Percentiles rank a stretch among this genome's conserved stretches.
Conservation (phyloP, 2,329 filamentous ascomycete species). For the Cladobotryum protrusum region DNA sequence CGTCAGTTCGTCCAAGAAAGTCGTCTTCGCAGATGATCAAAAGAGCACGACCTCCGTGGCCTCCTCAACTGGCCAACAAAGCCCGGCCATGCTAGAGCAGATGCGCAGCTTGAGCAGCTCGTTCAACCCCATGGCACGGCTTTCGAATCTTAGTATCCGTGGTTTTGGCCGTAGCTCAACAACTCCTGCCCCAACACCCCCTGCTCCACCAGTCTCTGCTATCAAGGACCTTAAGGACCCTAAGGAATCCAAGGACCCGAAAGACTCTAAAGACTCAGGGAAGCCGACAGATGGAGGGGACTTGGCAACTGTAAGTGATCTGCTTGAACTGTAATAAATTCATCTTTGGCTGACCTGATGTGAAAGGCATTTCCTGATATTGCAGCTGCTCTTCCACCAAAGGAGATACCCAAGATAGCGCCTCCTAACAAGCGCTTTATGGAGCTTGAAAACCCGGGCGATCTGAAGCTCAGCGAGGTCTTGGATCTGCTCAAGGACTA, state of each 20-base stretch:
- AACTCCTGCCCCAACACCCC: slow-evolving; percentile 28
- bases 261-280: slow-evolving; percentile 29
- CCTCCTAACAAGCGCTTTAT: slow-evolving; percentile 69
- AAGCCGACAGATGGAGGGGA: slow-evolving; percentile 46
- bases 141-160: slow-evolving; percentile 67
- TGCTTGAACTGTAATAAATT: not conserved
- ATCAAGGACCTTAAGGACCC: not conserved
- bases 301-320: slow-evolving; percentile 46
- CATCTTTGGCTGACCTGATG: slow-evolving; percentile 6
- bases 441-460: slow-evolving; percentile 62
- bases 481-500: slow-evolving; percentile 68
- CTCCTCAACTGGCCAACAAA: slow-evolving; percentile 17
- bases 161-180: slow-evolving; percentile 60
- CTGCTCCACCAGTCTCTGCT: not conserved
- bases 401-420: slow-evolving; percentile 48
- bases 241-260: not conserved
- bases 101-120: slow-evolving; percentile 75
- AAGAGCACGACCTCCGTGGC: slow-evolving; percentile 15
- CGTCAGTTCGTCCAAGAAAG: slow-evolving; percentile 50
- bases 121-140: slow-evolving; percentile 74
- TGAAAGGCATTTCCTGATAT: slow-evolving; percentile 55
- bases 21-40: slow-evolving; percentile 42
- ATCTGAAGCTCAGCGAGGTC: slow-evolving; percentile 68
- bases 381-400: slow-evolving; percentile 48
- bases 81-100: slow-evolving; percentile 66